Evolutionary conservation across 1,139 yeast species (phyloP).

Genomic region (Yamadazyma pseudoaaseri): DNA sequence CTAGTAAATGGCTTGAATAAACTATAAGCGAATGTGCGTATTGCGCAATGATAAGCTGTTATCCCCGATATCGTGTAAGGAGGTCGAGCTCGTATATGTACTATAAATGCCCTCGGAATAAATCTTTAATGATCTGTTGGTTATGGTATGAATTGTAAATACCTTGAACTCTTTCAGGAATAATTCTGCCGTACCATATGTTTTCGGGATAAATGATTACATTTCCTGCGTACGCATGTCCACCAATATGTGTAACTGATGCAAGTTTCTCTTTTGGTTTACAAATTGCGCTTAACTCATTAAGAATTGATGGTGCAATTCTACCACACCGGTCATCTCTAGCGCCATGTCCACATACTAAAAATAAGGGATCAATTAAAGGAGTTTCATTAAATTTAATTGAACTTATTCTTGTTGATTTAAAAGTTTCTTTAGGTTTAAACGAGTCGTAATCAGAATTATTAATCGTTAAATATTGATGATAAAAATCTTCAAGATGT

Average conservation of each 20-base stretch:
- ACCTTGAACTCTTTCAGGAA: constrained; percentile 65
- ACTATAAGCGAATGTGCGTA: too few relatives aligned
- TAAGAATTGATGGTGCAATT: constrained; percentile 53
- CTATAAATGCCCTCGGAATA: constrained; percentile 46
- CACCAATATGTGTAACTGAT: constrained; percentile 67
- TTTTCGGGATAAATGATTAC: constrained; percentile 54
- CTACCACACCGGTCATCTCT: constrained; percentile 69
- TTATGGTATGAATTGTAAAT: constrained; percentile 54
- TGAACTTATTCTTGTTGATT: constrained; percentile 4
- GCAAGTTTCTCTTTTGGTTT: constrained; percentile 36
- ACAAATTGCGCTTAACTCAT: constrained; percentile 39
- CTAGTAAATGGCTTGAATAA: too few relatives aligned
- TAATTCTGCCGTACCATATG: constrained; percentile 72
- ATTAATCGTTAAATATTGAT: constrained; percentile 37
- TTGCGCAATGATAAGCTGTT: too few relatives aligned
- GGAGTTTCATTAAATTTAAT: constrained; percentile 3
- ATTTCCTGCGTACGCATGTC: constrained; percentile 80
- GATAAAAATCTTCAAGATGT: constrained; percentile 40
- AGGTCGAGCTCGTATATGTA: constrained; percentile 1
- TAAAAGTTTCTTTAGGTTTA: constrained; percentile 1
- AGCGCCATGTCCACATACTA: constrained; percentile 65
- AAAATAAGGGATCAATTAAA: constrained; percentile 21
- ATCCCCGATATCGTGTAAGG: too few relatives aligned
- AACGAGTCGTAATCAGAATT: background rate
- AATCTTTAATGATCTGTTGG: constrained; percentile 49